phyloP scores from a whole-genome alignment of 176 grass and related monocot species.

The Cymbopogon citratus region DNA sequence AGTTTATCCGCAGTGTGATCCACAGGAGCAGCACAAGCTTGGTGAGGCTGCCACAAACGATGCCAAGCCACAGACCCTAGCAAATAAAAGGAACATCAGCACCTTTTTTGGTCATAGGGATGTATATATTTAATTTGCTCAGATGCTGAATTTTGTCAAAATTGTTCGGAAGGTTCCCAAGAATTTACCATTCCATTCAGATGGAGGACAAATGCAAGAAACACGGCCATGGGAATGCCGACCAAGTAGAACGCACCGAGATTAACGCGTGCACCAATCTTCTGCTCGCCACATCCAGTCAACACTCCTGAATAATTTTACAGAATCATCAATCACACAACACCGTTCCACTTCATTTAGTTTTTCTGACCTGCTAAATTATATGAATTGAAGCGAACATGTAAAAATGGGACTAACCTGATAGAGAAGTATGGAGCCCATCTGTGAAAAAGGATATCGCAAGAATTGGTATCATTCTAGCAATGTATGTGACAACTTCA shows the following conservation, averaged over 20 bases:
- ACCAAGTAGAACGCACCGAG: conserved; percentile 7
- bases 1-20: conserved; percentile 25
- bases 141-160: background rate
- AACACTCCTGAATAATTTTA: background rate
- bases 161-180: background rate
- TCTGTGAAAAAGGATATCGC: conserved; percentile 9
- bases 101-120: background rate
- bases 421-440: conserved; percentile 5
- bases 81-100: background rate
- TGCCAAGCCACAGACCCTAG: conserved; percentile 33
- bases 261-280: background rate
- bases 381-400: background rate
- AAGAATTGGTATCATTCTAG: conserved; percentile 17
- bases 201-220: background rate
- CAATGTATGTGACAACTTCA: conserved; percentile 25
- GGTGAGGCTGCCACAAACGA: conserved; percentile 23
- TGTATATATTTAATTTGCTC: background rate
- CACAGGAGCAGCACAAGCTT: conserved; percentile 7
- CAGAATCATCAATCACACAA: background rate
- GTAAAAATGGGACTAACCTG: background rate
- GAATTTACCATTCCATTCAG: conserved; percentile 13
- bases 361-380: background rate
- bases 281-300: conserved; percentile 11
- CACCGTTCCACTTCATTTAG: background rate
- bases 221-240: background rate